These are phyloP conservation scores for Pyrenophora teres DNA, from an alignment of 2,329 filamentous ascomycete species.

Conservation along the genomic window DNA sequence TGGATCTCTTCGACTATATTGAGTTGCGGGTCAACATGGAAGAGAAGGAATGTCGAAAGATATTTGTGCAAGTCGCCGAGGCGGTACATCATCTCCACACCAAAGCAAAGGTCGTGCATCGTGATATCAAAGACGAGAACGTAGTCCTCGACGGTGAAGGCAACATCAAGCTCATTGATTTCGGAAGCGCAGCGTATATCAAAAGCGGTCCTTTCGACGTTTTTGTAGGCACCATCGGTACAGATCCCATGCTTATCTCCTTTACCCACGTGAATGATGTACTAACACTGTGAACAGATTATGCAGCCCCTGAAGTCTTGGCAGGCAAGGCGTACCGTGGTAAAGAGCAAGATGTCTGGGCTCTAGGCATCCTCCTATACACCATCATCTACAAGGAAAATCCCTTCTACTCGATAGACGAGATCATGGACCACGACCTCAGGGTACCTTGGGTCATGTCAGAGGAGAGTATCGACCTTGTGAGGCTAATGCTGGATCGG, in stretches of 20 bases:
- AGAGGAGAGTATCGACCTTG: conserved; percentile 89
- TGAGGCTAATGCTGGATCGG: conserved; percentile 89
- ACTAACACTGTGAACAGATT: conserved; percentile 64
- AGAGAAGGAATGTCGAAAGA: conserved; percentile 88
- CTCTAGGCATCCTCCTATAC: conserved; percentile 92
- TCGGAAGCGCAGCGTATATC: conserved; percentile 97
- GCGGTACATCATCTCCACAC: conserved; percentile 91
- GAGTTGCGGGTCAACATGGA: conserved; percentile 96
- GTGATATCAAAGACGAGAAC: conserved; percentile 99
- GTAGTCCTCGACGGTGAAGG: conserved; percentile 95
- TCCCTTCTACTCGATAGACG: conserved; percentile 97
- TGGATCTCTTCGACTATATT: conserved; percentile 99
- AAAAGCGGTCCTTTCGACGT: conserved; percentile 98
- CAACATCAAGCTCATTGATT: conserved; percentile 95
- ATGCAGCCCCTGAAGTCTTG: conserved; percentile 96
- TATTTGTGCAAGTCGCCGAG: conserved; percentile 89
- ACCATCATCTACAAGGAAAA: conserved; percentile 99
- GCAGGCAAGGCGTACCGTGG: conserved; percentile 90
- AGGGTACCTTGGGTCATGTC: conserved; percentile 87
- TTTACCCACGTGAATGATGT: not conserved
- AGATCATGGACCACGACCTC: conserved; percentile 97
- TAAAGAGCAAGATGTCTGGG: conserved; percentile 98
- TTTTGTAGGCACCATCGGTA: conserved; percentile 98
- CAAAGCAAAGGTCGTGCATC: conserved; percentile 88
- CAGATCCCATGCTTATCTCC: conserved; percentile 38